Conservation (phyloP, 352 stramenopile genomes). For the Globisporangium mamillatum region DNA sequence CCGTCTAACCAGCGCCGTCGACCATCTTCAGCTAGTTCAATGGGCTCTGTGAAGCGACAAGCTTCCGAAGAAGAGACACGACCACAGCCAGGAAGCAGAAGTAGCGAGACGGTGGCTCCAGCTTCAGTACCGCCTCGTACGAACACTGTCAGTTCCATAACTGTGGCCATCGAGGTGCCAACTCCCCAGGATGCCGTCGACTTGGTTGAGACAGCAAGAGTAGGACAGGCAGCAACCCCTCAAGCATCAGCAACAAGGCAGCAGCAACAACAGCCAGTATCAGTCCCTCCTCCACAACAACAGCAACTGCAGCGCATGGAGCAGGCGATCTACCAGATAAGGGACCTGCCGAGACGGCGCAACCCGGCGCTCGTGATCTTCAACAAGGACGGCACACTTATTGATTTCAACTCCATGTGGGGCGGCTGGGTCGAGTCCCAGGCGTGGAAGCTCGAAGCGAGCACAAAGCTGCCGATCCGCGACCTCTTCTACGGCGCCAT, state of each 20-base stretch:
- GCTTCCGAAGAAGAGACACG: not conserved
- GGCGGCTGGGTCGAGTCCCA: conserved; percentile 38
- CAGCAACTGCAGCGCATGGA: not conserved
- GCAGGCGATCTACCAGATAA: conserved; percentile 8
- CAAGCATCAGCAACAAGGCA: conserved; percentile 2
- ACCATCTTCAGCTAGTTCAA: not conserved
- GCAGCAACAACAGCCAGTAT: not conserved
- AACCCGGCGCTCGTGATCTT: conserved; percentile 37
- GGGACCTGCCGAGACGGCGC: conserved; percentile 5
- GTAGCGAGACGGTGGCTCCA: not conserved
- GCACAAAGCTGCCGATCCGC: conserved; percentile 22
- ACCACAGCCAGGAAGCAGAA: not conserved
- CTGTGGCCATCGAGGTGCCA: not conserved
- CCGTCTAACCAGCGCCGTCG: not conserved
- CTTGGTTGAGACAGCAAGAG: not conserved
- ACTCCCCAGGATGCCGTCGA: not conserved
- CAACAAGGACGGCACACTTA: conserved; percentile 47
- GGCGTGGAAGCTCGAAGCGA: conserved; percentile 34
- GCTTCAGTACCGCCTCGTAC: not conserved
- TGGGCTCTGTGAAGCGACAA: conserved; percentile 1
- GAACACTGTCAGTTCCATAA: not conserved
- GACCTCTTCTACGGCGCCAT: conserved; percentile 33
- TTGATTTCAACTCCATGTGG: conserved; percentile 51
- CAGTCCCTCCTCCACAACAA: not conserved
- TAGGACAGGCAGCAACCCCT: not conserved